phyloP scores from a whole-genome alignment of 129 eudicot genomes.

The Sambucus nigra region DNA sequence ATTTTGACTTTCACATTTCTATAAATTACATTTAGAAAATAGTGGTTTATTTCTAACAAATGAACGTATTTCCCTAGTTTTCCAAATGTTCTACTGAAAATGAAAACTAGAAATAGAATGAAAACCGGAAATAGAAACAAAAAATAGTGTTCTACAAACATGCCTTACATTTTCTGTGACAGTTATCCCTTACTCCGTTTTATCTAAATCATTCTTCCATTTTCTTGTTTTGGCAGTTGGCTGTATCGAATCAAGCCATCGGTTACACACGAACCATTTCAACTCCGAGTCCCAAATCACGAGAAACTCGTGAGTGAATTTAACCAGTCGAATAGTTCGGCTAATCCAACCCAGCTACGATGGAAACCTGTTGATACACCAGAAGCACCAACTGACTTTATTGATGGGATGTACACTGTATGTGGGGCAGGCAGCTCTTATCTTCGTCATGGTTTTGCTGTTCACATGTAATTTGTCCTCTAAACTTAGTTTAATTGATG shows the following conservation, averaged over 20 bases:
- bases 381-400: slow-evolving; percentile 53
- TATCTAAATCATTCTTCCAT: no score
- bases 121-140: no score
- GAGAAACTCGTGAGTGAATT: slow-evolving; percentile 81
- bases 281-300: slow-evolving; percentile 54
- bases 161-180: no score
- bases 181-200: no score
- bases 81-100: no score
- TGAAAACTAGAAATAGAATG: no score
- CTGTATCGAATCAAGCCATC: slow-evolving; percentile 90
- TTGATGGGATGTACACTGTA: slow-evolving; percentile 72
- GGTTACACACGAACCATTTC: slow-evolving; percentile 93
- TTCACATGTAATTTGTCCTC: slow-evolving; percentile 69
- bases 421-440: slow-evolving; percentile 98
- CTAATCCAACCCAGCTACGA: slow-evolving; percentile 83
- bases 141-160: no score
- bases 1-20: no score
- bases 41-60: no score
- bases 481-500: slow-evolving; percentile 5
- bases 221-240: slow-evolving; percentile 55
- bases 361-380: slow-evolving; percentile 83
- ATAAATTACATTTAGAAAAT: no score
- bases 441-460: slow-evolving; percentile 90
- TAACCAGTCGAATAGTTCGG: slow-evolving; percentile 56
- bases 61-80: no score